Conservation (phyloP, 2,329 filamentous ascomycete genomes). For the Cordyceps pruinosa region DNA sequence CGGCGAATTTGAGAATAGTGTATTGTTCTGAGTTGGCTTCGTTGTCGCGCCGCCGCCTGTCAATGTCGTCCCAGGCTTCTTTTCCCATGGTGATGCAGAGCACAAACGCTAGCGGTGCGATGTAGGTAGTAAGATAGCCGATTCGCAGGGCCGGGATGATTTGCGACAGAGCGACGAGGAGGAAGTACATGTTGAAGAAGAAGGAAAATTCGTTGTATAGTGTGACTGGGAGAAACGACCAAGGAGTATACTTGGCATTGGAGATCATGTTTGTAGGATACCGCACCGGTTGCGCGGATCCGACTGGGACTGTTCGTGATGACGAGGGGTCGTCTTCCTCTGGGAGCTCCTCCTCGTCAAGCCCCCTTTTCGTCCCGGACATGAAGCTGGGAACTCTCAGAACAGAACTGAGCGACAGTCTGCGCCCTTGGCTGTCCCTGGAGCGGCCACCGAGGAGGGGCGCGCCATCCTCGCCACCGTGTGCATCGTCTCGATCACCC, state of each 20-base stretch:
- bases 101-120: slow-evolving; percentile 87
- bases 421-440: slow-evolving; percentile 15
- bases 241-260: slow-evolving; percentile 94
- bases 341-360: slow-evolving; percentile 39
- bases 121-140: slow-evolving; percentile 89
- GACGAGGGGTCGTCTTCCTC: slow-evolving; percentile 58
- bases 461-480: slow-evolving; percentile 59
- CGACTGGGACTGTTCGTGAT: slow-evolving; percentile 69
- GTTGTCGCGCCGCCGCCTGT: slow-evolving; percentile 73
- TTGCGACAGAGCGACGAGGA: slow-evolving; percentile 90
- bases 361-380: slow-evolving; percentile 28
- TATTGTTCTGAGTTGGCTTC: slow-evolving; percentile 94
- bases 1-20: slow-evolving; percentile 65
- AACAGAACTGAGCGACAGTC: slow-evolving; percentile 21
- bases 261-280: slow-evolving; percentile 90
- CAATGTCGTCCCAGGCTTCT: slow-evolving; percentile 91
- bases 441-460: slow-evolving; percentile 54
- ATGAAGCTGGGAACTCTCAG: slow-evolving; percentile 19
- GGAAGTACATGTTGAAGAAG: slow-evolving; percentile 99
- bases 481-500: slow-evolving; percentile 53
- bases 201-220: slow-evolving; percentile 99
- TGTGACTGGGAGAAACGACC: slow-evolving; percentile 89
- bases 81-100: slow-evolving; percentile 89
- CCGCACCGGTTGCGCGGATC: slow-evolving; percentile 61
- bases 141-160: slow-evolving; percentile 84